Evolutionary conservation across 2,329 filamentous ascomycete genomes (phyloP), one percentile per base, ranked within the genome.

Genomic region (Ophiosphaerella korrae): DNA sequence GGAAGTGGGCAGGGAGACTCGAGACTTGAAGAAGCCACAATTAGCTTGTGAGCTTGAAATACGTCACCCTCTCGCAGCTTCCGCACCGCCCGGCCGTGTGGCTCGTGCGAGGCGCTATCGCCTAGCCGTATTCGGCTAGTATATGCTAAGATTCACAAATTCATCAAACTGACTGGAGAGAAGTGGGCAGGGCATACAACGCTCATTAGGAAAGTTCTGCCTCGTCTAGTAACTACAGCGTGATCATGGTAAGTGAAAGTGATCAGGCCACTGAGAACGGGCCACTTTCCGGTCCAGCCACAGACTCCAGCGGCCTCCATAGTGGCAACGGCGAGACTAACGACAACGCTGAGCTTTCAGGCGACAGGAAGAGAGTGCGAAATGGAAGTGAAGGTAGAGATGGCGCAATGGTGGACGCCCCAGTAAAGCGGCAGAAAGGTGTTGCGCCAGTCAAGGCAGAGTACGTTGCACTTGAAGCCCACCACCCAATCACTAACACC

Each of bases 361-460:
- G 74, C 29, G 63, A 61, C 8, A 68, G 64, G 48, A 74, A 74
- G 45, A 61, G 71, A 45, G 55, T 52, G 35, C 67, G 67, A 51
- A 56, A 61, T 46, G 60, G 55, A 43, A 68, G 46, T 70, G 60
- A 78, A 74, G 68, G 46, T 70, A 59, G 78, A 74, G 68, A 62
- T 37, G 45, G 42, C 45, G 76, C 55, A 33, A 56, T 41, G 50
- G 26, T 56, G 41, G 66, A 63, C 46, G 59, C 51, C 45, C 50
- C 51, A 11, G 48, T 55, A 37, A 72, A 74, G 53, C 66, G 71
- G 34, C 66, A 60, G 62, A 77, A 71, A 64, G 88, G 87, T 23
- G 77, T 87, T 45, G 88, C 88, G 16, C 84, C 85, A 7, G 84
- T 92, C 72, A 92, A 91, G 74, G 79, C 83, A 67, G 88, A 92